A percentile compares a stretch with the other conserved stretches of the same genome.
phyloP scores from a whole-genome alignment of 208 protist species.

The Angomonas ambiguus region DNA sequence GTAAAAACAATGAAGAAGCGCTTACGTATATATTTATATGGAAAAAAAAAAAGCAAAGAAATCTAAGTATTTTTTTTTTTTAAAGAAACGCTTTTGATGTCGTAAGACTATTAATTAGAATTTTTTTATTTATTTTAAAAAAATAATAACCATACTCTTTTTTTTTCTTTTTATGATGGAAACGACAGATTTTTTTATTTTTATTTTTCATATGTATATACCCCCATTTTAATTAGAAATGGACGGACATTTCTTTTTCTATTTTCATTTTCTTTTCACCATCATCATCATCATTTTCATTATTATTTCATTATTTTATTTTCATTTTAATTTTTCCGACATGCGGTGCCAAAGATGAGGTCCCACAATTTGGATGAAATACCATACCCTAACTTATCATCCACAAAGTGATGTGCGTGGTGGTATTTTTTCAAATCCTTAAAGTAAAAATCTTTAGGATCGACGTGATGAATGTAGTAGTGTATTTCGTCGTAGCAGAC shows the following conservation, averaged over 20 bases:
- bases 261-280: conserved; percentile 1
- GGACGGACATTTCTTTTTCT: conserved; percentile 1
- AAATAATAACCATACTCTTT: no score
- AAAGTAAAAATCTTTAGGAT: conserved; percentile 33
- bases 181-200: no score
- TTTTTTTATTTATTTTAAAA: no score
- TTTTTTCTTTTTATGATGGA: no score
- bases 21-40: conserved; percentile 10
- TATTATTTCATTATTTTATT: conserved; percentile 9
- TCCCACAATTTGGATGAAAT: conserved; percentile 53
- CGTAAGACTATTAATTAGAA: no score
- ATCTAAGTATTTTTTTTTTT: no score
- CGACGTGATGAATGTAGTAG: conserved; percentile 38
- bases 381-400: conserved; percentile 34
- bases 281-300: neutral
- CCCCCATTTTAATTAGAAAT: neutral
- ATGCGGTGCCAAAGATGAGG: conserved; percentile 30
- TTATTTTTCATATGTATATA: neutral
- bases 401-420: conserved; percentile 53
- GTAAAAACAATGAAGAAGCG: neutral
- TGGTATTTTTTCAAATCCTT: conserved; percentile 52
- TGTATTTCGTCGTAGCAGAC: conserved; percentile 46
- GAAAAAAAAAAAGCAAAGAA: conserved; percentile 11
- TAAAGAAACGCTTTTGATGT: no score
- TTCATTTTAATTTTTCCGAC: conserved; percentile 33